These are phyloP conservation scores for Rhizomucor pusillus DNA, from an alignment of 371 early-diverging fungal genomes.

Conservation along the genomic window DNA sequence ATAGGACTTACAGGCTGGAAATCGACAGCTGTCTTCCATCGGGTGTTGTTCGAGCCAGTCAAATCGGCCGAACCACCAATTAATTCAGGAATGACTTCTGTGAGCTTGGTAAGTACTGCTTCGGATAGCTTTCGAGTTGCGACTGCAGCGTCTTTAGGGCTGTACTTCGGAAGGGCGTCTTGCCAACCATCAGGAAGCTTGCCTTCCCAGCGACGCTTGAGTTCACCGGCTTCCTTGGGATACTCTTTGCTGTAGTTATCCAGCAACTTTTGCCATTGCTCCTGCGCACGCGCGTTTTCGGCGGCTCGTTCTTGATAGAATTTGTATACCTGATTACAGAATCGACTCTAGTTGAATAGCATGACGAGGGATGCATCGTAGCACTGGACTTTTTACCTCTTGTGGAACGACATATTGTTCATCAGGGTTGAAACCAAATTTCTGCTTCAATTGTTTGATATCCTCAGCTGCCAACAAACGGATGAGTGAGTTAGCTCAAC, in stretches of 20 bases:
- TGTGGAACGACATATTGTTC: slow-evolving; percentile 73
- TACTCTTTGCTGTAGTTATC: slow-evolving; percentile 61
- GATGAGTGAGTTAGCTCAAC: neutral
- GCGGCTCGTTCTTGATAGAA: slow-evolving; percentile 54
- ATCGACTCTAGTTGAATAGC: too few species aligned
- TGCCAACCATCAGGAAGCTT: slow-evolving; percentile 79
- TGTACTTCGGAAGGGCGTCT: slow-evolving; percentile 73
- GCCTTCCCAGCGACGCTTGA: slow-evolving; percentile 73
- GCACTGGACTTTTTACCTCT: slow-evolving; percentile 20
- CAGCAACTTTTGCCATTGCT: slow-evolving; percentile 76
- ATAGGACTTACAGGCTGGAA: slow-evolving; percentile 74
- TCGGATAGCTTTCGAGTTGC: slow-evolving; percentile 94
- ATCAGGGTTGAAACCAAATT: slow-evolving; percentile 82
- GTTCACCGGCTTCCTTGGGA: slow-evolving; percentile 71
- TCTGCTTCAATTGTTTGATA: slow-evolving; percentile 82
- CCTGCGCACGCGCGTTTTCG: slow-evolving; percentile 59
- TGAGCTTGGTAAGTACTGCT: slow-evolving; percentile 79
- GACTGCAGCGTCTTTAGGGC: slow-evolving; percentile 74
- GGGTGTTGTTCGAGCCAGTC: slow-evolving; percentile 95
- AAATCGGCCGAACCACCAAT: slow-evolving; percentile 99
- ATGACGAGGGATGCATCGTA: too few species aligned
- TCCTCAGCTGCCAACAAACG: slow-evolving; percentile 65
- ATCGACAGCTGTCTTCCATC: slow-evolving; percentile 92
- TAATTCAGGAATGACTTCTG: slow-evolving; percentile 79
- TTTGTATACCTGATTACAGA: slow-evolving; percentile 49